A percentile compares a stretch with the other conserved stretches of the same genome.
These are phyloP conservation scores for Poronia punctata DNA, from an alignment of 495 filamentous ascomycete genomes.

Conservation along the genomic window DNA sequence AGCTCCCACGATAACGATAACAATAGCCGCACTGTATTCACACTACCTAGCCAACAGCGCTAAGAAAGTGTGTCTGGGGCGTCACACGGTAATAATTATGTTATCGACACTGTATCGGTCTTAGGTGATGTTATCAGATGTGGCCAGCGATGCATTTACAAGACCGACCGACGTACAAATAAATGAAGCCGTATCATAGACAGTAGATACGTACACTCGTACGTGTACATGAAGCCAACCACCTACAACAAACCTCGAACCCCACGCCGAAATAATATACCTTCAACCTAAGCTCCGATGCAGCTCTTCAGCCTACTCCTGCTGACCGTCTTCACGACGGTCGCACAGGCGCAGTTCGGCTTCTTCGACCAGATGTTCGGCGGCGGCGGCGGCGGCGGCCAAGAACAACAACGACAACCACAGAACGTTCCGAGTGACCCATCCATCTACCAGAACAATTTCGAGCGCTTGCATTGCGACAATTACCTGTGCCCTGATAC, in stretches of 20 bases:
- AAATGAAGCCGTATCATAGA: not conserved
- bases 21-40: too few species aligned
- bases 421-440: conserved; percentile 79
- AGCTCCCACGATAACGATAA: conserved; percentile 24
- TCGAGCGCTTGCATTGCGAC: conserved; percentile 63
- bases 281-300: conserved; percentile 23
- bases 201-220: not conserved
- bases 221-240: not conserved
- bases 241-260: not conserved
- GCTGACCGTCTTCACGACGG: conserved; percentile 19
- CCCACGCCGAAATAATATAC: conserved; percentile 1
- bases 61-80: too few species aligned
- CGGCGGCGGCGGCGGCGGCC: conserved; percentile 34
- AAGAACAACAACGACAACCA: conserved; percentile 55
- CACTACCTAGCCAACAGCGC: too few species aligned
- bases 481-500: conserved; percentile 91
- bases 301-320: too few species aligned
- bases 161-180: not conserved
- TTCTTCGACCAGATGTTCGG: conserved; percentile 80
- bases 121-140: conserved; percentile 11
- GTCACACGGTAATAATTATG: too few species aligned
- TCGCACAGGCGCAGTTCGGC: conserved; percentile 60
- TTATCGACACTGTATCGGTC: too few species aligned
- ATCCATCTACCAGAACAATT: conserved; percentile 64
- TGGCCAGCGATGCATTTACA: conserved; percentile 22